phyloP scores from a whole-genome alignment of 371 early-diverging fungal species.

The Blastocladiella emersonii region DNA sequence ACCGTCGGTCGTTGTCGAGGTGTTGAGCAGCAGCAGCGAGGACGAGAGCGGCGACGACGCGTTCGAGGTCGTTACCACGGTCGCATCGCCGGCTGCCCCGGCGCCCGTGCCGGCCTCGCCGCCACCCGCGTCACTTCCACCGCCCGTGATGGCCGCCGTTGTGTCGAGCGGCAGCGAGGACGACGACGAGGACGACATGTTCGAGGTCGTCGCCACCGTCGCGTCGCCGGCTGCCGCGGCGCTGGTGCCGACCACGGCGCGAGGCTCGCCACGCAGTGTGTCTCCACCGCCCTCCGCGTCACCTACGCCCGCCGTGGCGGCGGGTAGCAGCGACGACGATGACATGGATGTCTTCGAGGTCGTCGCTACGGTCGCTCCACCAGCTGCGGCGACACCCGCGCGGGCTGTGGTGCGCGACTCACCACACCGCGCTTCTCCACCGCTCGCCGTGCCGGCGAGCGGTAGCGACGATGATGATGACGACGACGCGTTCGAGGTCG shows the following conservation, averaged over 20 bases:
- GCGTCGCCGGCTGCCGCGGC: not conserved
- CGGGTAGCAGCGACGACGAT: too few relatives aligned
- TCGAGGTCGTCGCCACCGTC: conserved; percentile 6
- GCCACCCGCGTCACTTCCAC: too few relatives aligned
- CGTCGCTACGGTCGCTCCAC: too few relatives aligned
- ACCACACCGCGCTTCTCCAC: too few relatives aligned
- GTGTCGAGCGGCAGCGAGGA: too few relatives aligned
- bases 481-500: conserved; percentile 13
- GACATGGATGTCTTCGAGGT: too few relatives aligned
- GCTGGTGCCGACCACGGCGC: not conserved
- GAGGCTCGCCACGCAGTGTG: too few relatives aligned
- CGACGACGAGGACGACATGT: conserved; percentile 21
- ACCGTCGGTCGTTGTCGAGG: conserved; percentile 16
- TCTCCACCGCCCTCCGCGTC: conserved; percentile 13
- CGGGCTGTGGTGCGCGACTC: too few relatives aligned
- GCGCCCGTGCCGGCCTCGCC: not conserved
- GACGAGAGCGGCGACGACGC: conserved; percentile 21
- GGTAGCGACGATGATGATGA: conserved; percentile 25
- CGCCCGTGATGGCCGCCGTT: too few relatives aligned
- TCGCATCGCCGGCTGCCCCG: not conserved
- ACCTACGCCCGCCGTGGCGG: too few relatives aligned
- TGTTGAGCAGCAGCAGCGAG: conserved; percentile 6
- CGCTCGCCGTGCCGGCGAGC: too few relatives aligned
- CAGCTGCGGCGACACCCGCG: too few relatives aligned
- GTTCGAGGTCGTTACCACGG: conserved; percentile 15